A percentile compares a stretch with the other conserved stretches of the same genome.
Conservation (phyloP, 139 green algal species). For the Chlorella sp. region DNA sequence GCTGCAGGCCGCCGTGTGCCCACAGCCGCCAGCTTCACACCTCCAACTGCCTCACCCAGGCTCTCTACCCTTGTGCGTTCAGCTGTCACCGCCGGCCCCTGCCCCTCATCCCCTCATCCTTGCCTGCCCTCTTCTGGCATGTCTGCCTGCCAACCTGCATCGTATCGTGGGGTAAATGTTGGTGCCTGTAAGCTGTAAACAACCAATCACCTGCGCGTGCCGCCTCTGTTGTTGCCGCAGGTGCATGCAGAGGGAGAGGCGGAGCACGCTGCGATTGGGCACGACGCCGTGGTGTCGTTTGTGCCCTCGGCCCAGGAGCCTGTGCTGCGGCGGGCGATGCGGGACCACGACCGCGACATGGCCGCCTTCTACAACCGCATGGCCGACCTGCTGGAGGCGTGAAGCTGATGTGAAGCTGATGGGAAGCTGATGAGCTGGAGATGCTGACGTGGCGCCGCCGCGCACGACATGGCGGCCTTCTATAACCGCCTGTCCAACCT, state of each 20-base stretch:
- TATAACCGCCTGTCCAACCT: conserved; percentile 87
- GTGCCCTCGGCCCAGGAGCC: conserved; percentile 66
- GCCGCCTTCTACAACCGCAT: conserved; percentile 90
- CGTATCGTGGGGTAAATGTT: no score
- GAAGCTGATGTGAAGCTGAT: no score
- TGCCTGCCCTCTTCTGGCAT: not conserved
- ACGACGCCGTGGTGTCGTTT: conserved; percentile 84
- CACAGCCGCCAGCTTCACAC: not conserved
- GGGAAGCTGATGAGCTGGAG: no score
- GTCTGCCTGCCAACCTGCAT: no score
- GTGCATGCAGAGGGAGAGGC: conserved; percentile 91
- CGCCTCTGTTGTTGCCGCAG: conserved; percentile 31
- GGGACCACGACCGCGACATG: conserved; percentile 93
- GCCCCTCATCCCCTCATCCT: no score
- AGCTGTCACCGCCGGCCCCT: no score
- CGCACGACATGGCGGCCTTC: conserved; percentile 92
- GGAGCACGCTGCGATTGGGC: conserved; percentile 92
- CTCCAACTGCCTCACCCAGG: not conserved
- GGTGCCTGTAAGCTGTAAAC: no score
- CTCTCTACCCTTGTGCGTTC: no score
- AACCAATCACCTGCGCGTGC: no score
- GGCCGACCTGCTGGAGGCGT: conserved; percentile 78
- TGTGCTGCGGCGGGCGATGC: conserved; percentile 78
- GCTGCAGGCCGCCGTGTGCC: not conserved
- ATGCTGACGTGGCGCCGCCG: conserved; percentile 32